Evolutionary conservation across 768 basidiomycete genomes (phyloP).

Genomic region (Lepiota venenata): DNA sequence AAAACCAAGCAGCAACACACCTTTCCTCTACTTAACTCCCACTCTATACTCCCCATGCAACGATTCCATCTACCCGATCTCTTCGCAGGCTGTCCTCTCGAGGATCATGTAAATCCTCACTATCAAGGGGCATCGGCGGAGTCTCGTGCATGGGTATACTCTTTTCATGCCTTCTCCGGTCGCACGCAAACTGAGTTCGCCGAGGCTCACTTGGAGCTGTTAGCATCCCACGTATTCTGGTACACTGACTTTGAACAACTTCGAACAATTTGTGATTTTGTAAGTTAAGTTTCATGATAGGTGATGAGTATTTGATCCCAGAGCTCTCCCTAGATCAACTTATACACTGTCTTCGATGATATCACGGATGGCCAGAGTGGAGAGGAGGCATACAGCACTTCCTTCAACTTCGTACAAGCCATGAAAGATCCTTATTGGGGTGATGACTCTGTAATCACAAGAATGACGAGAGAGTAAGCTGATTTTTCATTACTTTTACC

Average conservation of each 20-base stretch:
- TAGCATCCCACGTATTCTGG: not conserved
- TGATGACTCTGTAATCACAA: slow-evolving; percentile 50
- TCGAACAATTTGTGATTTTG: not conserved
- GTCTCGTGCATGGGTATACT: not conserved
- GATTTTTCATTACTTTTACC: not conserved
- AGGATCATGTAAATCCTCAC: too few species aligned
- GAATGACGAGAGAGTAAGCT: slow-evolving; percentile 59
- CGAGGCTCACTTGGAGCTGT: not conserved
- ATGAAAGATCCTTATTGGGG: slow-evolving; percentile 49
- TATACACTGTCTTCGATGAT: slow-evolving; percentile 65
- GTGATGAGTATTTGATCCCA: not conserved
- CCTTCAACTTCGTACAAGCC: slow-evolving; percentile 47
- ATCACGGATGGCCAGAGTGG: slow-evolving; percentile 63
- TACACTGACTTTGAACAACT: not conserved
- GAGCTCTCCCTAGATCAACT: slow-evolving; percentile 37
- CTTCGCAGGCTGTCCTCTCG: too few species aligned
- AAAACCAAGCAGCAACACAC: too few species aligned
- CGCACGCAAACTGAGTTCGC: not conserved
- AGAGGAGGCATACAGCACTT: slow-evolving; percentile 49
- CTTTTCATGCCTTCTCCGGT: not conserved
- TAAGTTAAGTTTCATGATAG: too few species aligned
- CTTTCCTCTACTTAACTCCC: too few species aligned
- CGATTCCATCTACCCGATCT: too few species aligned
- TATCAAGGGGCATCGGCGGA: not conserved
- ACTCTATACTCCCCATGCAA: too few species aligned